Evolutionary conservation across 176 grass and related monocot species (phyloP), one percentile per base, ranked within the genome.

Genomic region (Oryza glaberrima): DNA sequence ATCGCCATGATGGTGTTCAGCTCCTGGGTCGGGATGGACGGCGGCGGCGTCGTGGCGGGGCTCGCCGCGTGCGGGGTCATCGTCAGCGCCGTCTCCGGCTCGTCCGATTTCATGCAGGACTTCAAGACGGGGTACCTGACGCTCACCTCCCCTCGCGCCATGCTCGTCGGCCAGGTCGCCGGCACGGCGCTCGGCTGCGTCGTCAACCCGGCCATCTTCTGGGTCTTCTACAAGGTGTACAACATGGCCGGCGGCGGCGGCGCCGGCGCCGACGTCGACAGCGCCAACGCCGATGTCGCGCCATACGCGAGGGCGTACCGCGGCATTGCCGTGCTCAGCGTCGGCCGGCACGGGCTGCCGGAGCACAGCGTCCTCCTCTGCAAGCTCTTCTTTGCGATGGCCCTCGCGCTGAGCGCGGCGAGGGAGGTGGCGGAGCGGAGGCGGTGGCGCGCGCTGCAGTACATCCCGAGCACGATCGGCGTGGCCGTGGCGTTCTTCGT

Each of bases 101-200:
- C 72, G 38, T 90, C 79, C 15, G 65, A 90, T 47, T 25, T 83
- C 43, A 86, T 68, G 30, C 88, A 86, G 81, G 79, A 90, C 38
- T 86, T 86, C 73, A 83, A 90, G 67, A 90, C 78, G 0, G 84
- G 78, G 12, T 86, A 90, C 73, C 58, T 90, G 88, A 90, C 83
- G 11, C 60, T 90, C n/a, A 78, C 88, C 52, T 90, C 88, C 1
- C 82, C 77, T 3, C 67, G 64, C 23, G 84, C 77, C 9, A 82
- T 90, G 71, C 81, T 90, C n/a, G 28, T 90, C 19, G 85, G 83
- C 70, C 82, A 86, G 36, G 71, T 86, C 15, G 63, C 71, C 26
- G 83, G 88, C 47, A 86, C 82, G 23, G 47, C 83, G 16, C 76
- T 86, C 64, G 83, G 77, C 35, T 86, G 83, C 28, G 34, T 86